A percentile compares a stretch with the other conserved stretches of the same genome.
These are phyloP conservation scores for Gaertneriomyces sp. DNA, from an alignment of 192 early-diverging fungal species.

Conservation along the genomic window DNA sequence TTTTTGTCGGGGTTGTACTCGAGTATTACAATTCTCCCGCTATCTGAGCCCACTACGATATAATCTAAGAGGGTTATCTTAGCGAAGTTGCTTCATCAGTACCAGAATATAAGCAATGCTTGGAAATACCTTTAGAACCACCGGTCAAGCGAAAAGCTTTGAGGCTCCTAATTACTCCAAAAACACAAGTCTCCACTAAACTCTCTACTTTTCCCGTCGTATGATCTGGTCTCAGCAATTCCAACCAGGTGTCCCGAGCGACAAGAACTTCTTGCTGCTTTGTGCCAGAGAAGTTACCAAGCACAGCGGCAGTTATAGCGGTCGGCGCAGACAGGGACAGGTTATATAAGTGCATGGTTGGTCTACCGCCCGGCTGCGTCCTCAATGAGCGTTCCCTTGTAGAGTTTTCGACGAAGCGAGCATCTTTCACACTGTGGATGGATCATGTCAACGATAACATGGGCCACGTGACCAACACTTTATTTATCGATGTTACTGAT, in stretches of 20 bases:
- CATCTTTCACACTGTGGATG: too few species aligned
- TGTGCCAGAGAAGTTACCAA: slow-evolving; percentile 91
- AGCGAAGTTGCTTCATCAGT: background rate
- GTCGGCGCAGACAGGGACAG: slow-evolving; percentile 81
- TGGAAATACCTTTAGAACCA: slow-evolving; percentile 68
- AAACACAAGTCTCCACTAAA: slow-evolving; percentile 70
- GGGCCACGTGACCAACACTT: too few species aligned
- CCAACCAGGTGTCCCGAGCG: slow-evolving; percentile 66
- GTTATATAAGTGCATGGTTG: slow-evolving; percentile 72
- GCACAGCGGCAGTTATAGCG: slow-evolving; percentile 68
- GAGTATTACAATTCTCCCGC: slow-evolving; percentile 82
- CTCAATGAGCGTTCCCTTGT: too few species aligned
- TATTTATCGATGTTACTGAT: too few species aligned
- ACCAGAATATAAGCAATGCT: too few species aligned
- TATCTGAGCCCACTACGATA: slow-evolving; percentile 85
- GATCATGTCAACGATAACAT: too few species aligned
- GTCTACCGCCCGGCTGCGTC: too few species aligned
- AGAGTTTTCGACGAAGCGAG: too few species aligned
- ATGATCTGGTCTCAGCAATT: slow-evolving; percentile 76
- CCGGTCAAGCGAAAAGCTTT: slow-evolving; percentile 86
- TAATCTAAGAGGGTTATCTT: slow-evolving; percentile 61
- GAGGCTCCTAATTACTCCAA: slow-evolving; percentile 82
- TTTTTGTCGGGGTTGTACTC: slow-evolving; percentile 79
- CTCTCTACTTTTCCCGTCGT: slow-evolving; percentile 74
- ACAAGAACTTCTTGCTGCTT: slow-evolving; percentile 87